Evolutionary conservation across 1,284 basidiomycete genomes (phyloP).

Genomic region (Melampsora larici-populina): DNA sequence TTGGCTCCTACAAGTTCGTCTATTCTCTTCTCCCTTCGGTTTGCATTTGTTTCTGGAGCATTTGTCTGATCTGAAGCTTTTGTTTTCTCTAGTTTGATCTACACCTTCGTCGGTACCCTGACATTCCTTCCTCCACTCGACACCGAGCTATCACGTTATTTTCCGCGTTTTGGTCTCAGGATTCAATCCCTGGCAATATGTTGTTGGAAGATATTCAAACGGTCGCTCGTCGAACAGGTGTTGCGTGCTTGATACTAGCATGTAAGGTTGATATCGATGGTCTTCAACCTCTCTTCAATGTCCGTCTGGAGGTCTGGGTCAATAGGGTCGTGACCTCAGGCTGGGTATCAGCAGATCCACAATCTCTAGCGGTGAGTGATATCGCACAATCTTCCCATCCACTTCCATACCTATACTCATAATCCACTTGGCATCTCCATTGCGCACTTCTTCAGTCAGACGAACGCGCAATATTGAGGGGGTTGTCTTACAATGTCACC

Average conservation of each 20-base stretch:
- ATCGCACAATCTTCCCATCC: not conserved
- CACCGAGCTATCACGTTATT: not conserved
- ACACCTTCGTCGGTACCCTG: not conserved
- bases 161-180: not conserved
- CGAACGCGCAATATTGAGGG: not conserved
- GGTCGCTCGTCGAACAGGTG: not conserved
- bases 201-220: not conserved
- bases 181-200: not conserved
- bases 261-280: not conserved
- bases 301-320: not conserved
- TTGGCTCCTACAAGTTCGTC: not conserved
- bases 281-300: not conserved
- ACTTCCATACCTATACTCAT: not conserved
- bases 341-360: not conserved
- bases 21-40: not conserved
- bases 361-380: not conserved
- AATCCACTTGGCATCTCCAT: too few relatives aligned
- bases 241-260: not conserved
- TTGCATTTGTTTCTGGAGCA: not conserved
- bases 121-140: not conserved
- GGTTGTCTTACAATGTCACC: not conserved
- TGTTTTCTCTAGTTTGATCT: conserved; percentile 1
- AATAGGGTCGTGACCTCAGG: not conserved
- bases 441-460: too few relatives aligned
- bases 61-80: not conserved